Base-by-base conservation (phyloP, 371 early-diverging fungal genomes). In the Lichtheimia hyalospora region DNA sequence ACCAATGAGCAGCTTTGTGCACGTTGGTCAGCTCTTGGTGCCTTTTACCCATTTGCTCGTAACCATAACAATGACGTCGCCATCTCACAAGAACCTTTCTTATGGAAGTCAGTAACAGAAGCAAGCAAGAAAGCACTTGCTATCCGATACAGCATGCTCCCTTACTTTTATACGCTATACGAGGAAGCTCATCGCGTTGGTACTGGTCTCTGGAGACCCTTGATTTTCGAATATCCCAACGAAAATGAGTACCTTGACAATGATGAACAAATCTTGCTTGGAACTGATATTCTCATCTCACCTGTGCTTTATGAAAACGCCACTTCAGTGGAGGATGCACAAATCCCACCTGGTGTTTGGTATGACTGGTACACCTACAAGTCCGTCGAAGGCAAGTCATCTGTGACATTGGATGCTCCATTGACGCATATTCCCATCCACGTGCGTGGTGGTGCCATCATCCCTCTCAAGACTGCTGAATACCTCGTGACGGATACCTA, bases 41-140 rank as follows among this genome's bases (percentile, higher is more conserved):
- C 89, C 14, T 86, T 92, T 61, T 88, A 89, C 58, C 90, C 92
- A 2, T 92, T 92, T 69, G 81, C 83, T 64, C 80, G 91, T 18
- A 89, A 89, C 60, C 91, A 90, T 55, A 87, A 87, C 49, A 43
- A 44, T 28, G 49, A 42, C 14, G 52, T 14, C 15, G 3, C 43
- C 8, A 23, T 8, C 13, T 16, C 25, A 53, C 86, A 87, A 58
- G 87, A 88, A 60, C 89, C 89, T 7, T 87, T 85, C 56, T 59
- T 73, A 2, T 82, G 84, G 77, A 51, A 66, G 3, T 39, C 59
- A 10, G 73, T 85, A 3, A 57, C 79, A 16, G 75, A 81, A 27
- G 72, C 70, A 21, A 81, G 76, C 50, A 79, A 84, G 21, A 66
- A 59, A 1, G 80, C 82, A n/a, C 69, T 89, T 56, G 66, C 62